Evolutionary conservation across 345 rosid genomes (phyloP), one percentile per base, ranked within the genome.

Genomic region (Kernera saxatilis): DNA sequence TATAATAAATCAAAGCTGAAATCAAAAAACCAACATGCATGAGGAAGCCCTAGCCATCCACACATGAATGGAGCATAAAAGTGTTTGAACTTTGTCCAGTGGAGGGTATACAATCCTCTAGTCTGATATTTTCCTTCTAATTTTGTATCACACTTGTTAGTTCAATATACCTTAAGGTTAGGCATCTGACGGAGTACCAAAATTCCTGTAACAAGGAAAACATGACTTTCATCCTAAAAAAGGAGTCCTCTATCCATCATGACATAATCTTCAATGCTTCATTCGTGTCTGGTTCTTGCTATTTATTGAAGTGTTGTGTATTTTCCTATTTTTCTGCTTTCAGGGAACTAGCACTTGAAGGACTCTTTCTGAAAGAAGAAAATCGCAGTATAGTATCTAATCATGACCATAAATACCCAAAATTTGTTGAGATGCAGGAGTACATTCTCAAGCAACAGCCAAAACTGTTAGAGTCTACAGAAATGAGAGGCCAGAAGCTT

Each of bases 271-370:
- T 25, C 25, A 61, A 5, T 72, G 54, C 35, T 43, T 53, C 49
- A 15, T 54, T 71, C 8, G 13, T 49, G 65, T 71, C 65, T 25
- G n/a, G 33, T 48, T 54, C 63, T 48, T 26, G 61, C 41, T 62
- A n/a, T 48, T 29, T 69, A 30, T 58, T 41, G 21, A 54, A 57
- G 6, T 27, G 66, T 9, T 58, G 58, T 14, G 25, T 37, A 11
- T 2, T 50, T 37, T 11, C 49, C 17, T 4, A 63, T 51, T 12
- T 48, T 65, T 73, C 29, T 62, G 27, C 64, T 50, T 78, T 22
- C 49, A 88, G 98, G 83, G 98, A 93, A 82, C 77, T 93, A 84
- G 97, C 97, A 68, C 85, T 87, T 22, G 92, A 88, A 84, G 95
- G 97, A 69, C 81, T 93, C 56, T 88, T 84, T 82, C 93, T 82